phyloP scores from a whole-genome alignment of 495 filamentous ascomycete genomes.

The Talaromyces nanjingensis region DNA sequence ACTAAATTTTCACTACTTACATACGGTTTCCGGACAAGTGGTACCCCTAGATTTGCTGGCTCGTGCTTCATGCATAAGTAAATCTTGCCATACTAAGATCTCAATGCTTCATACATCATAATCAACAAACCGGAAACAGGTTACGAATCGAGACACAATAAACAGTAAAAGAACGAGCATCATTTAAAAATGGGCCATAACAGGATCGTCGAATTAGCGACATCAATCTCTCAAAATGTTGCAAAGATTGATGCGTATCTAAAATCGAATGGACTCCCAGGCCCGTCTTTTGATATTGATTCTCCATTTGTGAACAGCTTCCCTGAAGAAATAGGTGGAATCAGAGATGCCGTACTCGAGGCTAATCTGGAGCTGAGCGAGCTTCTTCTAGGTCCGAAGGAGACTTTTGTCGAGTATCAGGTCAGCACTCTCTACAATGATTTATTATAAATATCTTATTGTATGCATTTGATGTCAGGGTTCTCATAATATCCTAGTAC shows the following conservation, averaged over 20 bases:
- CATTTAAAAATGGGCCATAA: neutral
- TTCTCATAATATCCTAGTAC: neutral
- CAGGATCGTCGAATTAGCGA: neutral
- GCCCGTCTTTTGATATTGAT: neutral
- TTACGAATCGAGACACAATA: neutral
- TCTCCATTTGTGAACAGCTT: neutral
- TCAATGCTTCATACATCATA: too few species aligned
- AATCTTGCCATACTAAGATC: too few species aligned
- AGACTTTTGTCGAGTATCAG: neutral
- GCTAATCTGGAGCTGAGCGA: neutral
- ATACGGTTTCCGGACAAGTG: too few species aligned
- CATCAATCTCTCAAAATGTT: neutral
- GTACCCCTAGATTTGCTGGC: too few species aligned
- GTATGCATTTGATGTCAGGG: neutral
- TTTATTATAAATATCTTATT: neutral
- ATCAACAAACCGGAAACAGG: neutral
- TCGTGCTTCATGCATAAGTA: too few species aligned
- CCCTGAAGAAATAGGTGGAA: neutral
- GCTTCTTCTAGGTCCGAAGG: neutral
- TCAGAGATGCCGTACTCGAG: neutral
- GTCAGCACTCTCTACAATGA: neutral
- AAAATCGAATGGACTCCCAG: neutral
- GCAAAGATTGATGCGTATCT: neutral
- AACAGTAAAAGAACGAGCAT: neutral
- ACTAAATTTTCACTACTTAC: too few species aligned